Evolutionary conservation across 1,139 yeast genomes (phyloP), one percentile per base, ranked within the genome.

Genomic region (Sugiyamaella novakii): DNA sequence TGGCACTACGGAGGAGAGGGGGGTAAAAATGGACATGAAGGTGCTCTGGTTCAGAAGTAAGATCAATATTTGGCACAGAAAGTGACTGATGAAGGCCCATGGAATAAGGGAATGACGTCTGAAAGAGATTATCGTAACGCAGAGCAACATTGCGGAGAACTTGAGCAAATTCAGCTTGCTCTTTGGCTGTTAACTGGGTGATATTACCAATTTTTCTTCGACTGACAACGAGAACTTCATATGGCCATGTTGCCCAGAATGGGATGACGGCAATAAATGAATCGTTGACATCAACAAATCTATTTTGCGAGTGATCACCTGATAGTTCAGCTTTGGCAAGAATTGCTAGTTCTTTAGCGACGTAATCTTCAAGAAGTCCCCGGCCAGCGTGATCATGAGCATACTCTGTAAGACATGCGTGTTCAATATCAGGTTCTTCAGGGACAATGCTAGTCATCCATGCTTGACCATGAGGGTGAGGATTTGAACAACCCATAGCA

Each of bases 231-330:
- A 84, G 69, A 5, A 87, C 80, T 66, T 84, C 89, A 64, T 83
- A 84, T 5, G 92, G 92, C 91, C 92, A 84, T 43, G 81, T 74
- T 3, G 91, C 92, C 92, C 92, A 84, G 67, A 80, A 84, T 43
- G 92, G 91, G 11, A 84, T 88, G 12, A 84, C 81, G n/a, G 78
- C 86, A 31, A 84, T 61, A 56, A 84, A 84, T 1, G 81, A 72
- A 54, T 79, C 86, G 61, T 84, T 84, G 52, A 77, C 74, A 25
- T 75, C 72, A 7, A 84, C 83, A 37, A 82, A 60, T 54, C 92
- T 75, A 37, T 55, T 50, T 25, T 59, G 50, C 10, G 56, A 44
- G 15, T 57, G 60, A 19, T 54, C 59, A n/a, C 53, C 46, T 12
- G 53, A 31, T 49, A 72, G 72, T 22, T 39, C 46, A 10, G 43